Base-by-base conservation (phyloP, 208 protist species). In the Trypanosoma platydactyli region DNA sequence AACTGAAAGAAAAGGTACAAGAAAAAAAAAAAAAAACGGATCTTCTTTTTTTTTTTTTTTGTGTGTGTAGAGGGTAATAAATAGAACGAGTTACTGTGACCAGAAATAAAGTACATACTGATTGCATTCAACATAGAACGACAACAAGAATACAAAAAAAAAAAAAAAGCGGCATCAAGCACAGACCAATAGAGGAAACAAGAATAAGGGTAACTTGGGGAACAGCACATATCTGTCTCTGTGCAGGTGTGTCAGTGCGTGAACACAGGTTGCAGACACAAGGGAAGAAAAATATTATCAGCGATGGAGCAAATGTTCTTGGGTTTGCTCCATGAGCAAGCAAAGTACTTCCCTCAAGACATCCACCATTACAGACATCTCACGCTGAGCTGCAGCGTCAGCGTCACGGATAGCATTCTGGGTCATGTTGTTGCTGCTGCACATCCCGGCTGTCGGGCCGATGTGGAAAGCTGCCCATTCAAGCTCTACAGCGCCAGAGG, bases 381-480 rank as follows among this genome's bases (percentile, higher is more conserved):
- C 52, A 45, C 12, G 55, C 29, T 76, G 35, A 18, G 38, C 63
- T 25, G 63, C 61, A 24, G 29, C 62, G 41, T 67, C 61, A 1
- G 46, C 60, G 15, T 27, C 42, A 13, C 54, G 22, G 12, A 60
- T 64, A 29, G 20, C 42, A n/a, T 16, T 45, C 15, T 40, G 52
- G 25, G 18, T 30, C 9, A 24, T 5, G 35, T n/a, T 48, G 9
- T 33, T 5, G 50, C 3, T 48, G 44, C n/a, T 24, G 44, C 44
- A 16, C 44, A 48, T 24, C 12, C 42, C 27, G 22, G 56, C 73
- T 0, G 44, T 42, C 35, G 61, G 73, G 25, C 15, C 52, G 18
- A 82, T 51, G 41, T 58, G 63, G 27, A 50, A 46, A 13, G 56
- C 69, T 15, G 66, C 80, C 76, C 76, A 82, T 6, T 44, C 40